Evolutionary conservation across 768 basidiomycete species (phyloP).

Genomic region (Termitomyces sp.): DNA sequence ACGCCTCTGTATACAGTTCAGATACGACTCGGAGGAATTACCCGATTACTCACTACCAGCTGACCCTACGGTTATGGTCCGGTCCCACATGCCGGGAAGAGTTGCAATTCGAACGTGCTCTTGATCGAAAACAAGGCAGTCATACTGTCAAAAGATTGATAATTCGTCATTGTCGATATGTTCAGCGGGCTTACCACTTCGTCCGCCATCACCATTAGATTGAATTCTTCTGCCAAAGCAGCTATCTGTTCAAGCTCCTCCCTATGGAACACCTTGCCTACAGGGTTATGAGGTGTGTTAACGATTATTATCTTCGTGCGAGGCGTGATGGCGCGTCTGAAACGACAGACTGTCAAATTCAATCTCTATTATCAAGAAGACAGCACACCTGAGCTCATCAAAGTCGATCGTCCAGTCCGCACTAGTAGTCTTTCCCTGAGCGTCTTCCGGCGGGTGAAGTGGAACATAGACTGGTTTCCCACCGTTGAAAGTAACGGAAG

Average conservation of each 20-base stretch:
- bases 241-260: slow-evolving; percentile 84
- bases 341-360: neutral
- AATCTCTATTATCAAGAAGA: slow-evolving; percentile 9
- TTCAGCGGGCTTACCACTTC: slow-evolving; percentile 72
- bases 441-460: slow-evolving; percentile 73
- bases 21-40: neutral
- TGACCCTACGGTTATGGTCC: slow-evolving; percentile 94
- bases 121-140: slow-evolving; percentile 86
- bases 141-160: slow-evolving; percentile 55
- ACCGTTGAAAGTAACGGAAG: slow-evolving; percentile 90
- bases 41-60: slow-evolving; percentile 69
- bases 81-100: slow-evolving; percentile 98
- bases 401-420: slow-evolving; percentile 91
- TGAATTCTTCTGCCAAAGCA: slow-evolving; percentile 82
- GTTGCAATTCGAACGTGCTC: slow-evolving; percentile 91
- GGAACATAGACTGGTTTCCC: slow-evolving; percentile 94
- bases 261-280: slow-evolving; percentile 93
- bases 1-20: slow-evolving; percentile 59
- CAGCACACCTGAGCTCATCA: slow-evolving; percentile 69
- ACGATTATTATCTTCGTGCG: slow-evolving; percentile 93
- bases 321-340: slow-evolving; percentile 75
- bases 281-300: slow-evolving; percentile 96
- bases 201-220: slow-evolving; percentile 89
- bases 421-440: slow-evolving; percentile 41
- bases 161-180: slow-evolving; percentile 1